Evolutionary conservation across 2,329 filamentous ascomycete genomes (phyloP), one percentile per base, ranked within the genome.

Genomic region (Xylaria sp.): DNA sequence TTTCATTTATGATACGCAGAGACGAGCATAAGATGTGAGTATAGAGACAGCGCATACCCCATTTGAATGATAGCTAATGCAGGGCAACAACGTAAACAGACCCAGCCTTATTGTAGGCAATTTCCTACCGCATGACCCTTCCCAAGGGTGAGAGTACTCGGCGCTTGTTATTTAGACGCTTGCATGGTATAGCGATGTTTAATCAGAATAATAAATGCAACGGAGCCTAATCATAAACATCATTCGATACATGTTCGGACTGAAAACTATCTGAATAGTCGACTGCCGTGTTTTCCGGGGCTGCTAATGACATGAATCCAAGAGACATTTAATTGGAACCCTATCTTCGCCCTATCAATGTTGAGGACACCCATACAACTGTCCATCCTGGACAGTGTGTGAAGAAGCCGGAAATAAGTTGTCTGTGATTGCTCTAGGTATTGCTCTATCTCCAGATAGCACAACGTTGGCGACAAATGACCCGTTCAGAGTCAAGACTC

Each of bases 21-120:
- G 96, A 99, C 82, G 93, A 94, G 70, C 93, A 98, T 81, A 97
- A 98, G 78, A 94, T 99, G 96, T 98, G 84, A 87, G 94, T 80
- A 51, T 12, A 28, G 5, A 52, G 10, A 20, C 34, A 56, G 37
- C 37, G 5, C 23, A 15, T 46, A 3, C 20, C 18, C 12, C 9
- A n/a, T 15, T 44, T 60, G 62, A 41, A 63, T 28, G 1, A 56
- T 56, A 32, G 48, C 72, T 72, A 57, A 72, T 82, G 86, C 72
- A 85, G 65, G 63, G 48, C 58, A 61, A 46, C 44, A 44, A 28
- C 34, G 28, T 25, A 74, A 65, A 28, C 74, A 97, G 96, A 78
- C 96, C 96, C 61, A 94, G 93, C 61, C 85, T 99, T 72, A 99
- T 99, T 77, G 92, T 99, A 58, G 96, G 96, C 59, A 99, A 99